phyloP scores from a whole-genome alignment of 331 rosid species.

The Erythrophleum ivorense region DNA sequence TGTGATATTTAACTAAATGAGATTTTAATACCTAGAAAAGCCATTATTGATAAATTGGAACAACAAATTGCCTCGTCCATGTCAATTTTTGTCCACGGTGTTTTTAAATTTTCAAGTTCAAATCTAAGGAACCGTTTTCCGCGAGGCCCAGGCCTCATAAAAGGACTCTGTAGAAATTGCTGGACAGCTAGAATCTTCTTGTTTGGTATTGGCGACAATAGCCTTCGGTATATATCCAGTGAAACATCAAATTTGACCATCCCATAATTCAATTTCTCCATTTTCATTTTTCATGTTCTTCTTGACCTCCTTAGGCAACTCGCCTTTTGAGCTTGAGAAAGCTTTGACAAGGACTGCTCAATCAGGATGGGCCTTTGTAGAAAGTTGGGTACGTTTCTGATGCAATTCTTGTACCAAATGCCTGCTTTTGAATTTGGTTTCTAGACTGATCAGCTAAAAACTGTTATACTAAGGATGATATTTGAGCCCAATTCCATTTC shows the following conservation, averaged over 20 bases:
- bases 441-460: background rate
- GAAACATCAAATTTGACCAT: conserved; percentile 34
- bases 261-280: conserved; percentile 42
- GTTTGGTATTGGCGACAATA: conserved; percentile 47
- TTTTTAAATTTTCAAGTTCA: background rate
- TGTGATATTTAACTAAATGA: background rate
- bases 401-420: background rate
- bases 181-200: conserved; percentile 24
- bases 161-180: background rate
- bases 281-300: conserved; percentile 41
- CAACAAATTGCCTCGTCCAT: background rate
- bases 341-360: conserved; percentile 1
- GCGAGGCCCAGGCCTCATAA: too few relatives aligned
- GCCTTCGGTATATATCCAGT: conserved; percentile 47
- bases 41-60: background rate
- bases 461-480: background rate
- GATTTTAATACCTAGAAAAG: background rate
- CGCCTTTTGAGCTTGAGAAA: conserved; percentile 35
- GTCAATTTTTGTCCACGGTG: background rate
- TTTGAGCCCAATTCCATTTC: background rate
- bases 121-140: background rate
- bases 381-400: conserved; percentile 40
- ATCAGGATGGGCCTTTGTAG: background rate
- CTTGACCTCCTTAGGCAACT: conserved; percentile 45
- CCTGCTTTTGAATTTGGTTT: background rate